These are phyloP conservation scores for Mucuna pruriens DNA, from an alignment of 306 rosid species.

Conservation along the genomic window DNA sequence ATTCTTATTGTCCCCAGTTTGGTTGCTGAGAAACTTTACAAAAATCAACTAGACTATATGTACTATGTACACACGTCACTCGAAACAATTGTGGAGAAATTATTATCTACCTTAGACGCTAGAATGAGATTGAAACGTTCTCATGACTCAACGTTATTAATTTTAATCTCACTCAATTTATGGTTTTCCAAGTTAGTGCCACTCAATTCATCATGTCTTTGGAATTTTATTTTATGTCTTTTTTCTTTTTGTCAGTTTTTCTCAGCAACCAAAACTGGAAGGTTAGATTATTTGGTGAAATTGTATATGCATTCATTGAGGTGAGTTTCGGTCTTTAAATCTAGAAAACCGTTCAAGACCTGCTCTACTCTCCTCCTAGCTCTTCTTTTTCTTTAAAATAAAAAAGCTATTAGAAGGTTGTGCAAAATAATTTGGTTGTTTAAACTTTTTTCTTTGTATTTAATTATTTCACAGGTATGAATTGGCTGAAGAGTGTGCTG, in stretches of 20 bases:
- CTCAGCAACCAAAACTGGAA: constrained; percentile 59
- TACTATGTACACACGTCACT: neutral
- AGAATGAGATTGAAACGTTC: constrained; percentile 12
- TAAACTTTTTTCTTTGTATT: constrained; percentile 18
- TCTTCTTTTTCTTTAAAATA: neutral
- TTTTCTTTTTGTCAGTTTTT: constrained; percentile 50
- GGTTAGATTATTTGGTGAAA: constrained; percentile 50
- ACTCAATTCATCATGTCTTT: constrained; percentile 30
- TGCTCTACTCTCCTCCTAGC: neutral
- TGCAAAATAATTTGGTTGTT: constrained; percentile 10
- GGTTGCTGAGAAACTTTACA: constrained; percentile 40
- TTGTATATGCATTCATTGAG: constrained; percentile 47
- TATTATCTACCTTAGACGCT: neutral
- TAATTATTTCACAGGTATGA: constrained; percentile 48
- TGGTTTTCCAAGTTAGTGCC: constrained; percentile 24
- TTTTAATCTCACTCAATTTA: constrained; percentile 26
- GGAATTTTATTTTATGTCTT: constrained; percentile 26
- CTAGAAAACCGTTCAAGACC: constrained; percentile 2
- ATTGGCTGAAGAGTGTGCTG: constrained; percentile 86
- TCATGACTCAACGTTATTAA: neutral
- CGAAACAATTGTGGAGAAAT: neutral
- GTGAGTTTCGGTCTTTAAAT: constrained; percentile 47
- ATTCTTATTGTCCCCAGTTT: neutral
- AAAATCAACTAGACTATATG: neutral
- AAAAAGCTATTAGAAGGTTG: neutral